Conservation (phyloP, 441 rosid genomes). For the Syzygium malaccense region DNA sequence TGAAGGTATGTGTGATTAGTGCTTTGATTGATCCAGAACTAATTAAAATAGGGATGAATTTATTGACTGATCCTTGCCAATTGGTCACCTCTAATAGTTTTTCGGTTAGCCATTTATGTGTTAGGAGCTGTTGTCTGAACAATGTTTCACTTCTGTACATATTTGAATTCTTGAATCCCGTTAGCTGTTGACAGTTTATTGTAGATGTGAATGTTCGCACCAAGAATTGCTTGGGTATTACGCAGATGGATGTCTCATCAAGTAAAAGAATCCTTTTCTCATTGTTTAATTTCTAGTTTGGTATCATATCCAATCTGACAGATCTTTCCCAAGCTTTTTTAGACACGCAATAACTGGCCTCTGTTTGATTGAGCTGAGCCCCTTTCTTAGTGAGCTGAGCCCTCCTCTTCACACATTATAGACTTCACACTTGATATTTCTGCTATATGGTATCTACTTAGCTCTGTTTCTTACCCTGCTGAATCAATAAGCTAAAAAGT, state of each 20-base stretch:
- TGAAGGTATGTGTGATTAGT: constrained; percentile 22
- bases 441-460: no score
- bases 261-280: background rate
- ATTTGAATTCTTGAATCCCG: background rate
- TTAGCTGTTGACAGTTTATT: background rate
- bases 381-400: no score
- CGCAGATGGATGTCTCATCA: background rate
- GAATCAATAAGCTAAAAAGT: no score
- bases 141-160: background rate
- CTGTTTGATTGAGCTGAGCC: no score
- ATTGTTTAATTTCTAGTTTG: background rate
- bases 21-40: background rate
- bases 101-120: background rate
- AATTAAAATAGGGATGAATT: background rate
- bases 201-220: no score
- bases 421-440: no score
- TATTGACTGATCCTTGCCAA: background rate
- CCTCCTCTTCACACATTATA: no score
- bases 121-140: background rate
- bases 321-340: no score
- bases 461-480: no score
- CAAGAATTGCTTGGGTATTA: background rate
- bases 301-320: no score
- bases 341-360: no score
- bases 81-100: background rate